Conservation (phyloP, 1,284 basidiomycete species). For the Sanghuangporus sanghuang region DNA sequence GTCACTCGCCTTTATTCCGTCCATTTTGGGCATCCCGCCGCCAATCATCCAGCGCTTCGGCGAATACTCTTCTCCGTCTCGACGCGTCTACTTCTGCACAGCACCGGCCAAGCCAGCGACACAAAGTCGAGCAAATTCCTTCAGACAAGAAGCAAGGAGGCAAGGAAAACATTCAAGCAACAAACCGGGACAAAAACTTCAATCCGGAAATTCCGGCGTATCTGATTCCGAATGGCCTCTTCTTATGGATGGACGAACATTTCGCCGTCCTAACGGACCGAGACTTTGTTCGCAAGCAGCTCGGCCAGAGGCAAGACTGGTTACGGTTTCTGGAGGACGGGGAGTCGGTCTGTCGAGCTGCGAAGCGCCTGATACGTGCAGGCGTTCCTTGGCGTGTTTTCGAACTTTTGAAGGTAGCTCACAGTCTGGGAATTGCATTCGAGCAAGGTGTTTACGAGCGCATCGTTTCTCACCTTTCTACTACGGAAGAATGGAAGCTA, state of each 20-base stretch:
- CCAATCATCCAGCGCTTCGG: neutral
- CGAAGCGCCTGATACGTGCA: conserved; percentile 40
- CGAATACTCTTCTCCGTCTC: neutral
- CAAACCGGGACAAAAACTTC: neutral
- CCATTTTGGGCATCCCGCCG: neutral
- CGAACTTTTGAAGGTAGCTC: conserved; percentile 42
- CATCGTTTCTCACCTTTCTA: conserved; percentile 44
- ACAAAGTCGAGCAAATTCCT: neutral
- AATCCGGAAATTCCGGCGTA: neutral
- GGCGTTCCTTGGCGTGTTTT: conserved; percentile 35
- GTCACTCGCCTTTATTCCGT: neutral
- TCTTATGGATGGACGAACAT: conserved; percentile 5
- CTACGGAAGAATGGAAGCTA: conserved; percentile 41
- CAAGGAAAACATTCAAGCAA: neutral
- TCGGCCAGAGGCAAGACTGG: conserved; percentile 14
- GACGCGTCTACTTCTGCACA: neutral
- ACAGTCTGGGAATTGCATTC: conserved; percentile 42
- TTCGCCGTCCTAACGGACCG: neutral
- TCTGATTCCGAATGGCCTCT: neutral
- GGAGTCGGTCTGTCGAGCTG: conserved; percentile 36
- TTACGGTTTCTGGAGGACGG: conserved; percentile 32
- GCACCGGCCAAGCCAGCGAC: neutral
- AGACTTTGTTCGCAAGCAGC: neutral
- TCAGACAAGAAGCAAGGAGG: neutral
- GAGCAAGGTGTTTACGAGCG: conserved; percentile 55